A percentile compares a stretch with the other conserved stretches of the same genome.
Conservation (phyloP, 192 early-diverging fungal species). For the Coemansia sp. region DNA sequence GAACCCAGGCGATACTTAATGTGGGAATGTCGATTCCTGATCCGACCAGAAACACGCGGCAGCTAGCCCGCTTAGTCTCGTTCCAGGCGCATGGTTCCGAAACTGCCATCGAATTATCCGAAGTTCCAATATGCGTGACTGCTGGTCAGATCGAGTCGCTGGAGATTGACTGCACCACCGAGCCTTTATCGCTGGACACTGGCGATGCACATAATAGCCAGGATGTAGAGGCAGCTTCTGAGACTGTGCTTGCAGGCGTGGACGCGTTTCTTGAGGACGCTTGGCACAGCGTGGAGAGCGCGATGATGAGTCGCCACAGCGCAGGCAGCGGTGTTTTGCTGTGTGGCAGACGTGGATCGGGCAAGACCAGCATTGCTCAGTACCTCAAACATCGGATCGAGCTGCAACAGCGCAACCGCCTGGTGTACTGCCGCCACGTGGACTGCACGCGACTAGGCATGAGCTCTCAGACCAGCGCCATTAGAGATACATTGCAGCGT, state of each 20-base stretch:
- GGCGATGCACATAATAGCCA: background rate
- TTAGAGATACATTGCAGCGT: constrained; percentile 18
- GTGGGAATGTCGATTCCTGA: constrained; percentile 18
- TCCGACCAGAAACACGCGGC: background rate
- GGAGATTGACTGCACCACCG: constrained; percentile 11
- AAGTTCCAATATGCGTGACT: constrained; percentile 21
- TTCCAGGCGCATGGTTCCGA: constrained; percentile 5
- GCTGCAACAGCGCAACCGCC: constrained; percentile 15
- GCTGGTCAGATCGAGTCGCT: background rate
- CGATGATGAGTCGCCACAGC: constrained; percentile 14
- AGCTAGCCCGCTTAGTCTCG: constrained; percentile 13
- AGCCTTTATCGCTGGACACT: background rate
- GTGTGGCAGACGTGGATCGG: constrained; percentile 71
- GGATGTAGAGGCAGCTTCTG: background rate
- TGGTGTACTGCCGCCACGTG: constrained; percentile 30
- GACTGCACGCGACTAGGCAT: constrained; percentile 26
- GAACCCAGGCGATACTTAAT: constrained; percentile 2
- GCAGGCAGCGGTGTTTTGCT: constrained; percentile 58
- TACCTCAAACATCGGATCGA: constrained; percentile 27
- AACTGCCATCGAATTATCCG: background rate
- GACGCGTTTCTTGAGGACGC: constrained; percentile 25
- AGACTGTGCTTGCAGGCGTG: constrained; percentile 25
- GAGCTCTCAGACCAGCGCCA: constrained; percentile 13
- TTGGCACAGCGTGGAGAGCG: constrained; percentile 32
- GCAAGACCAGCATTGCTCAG: constrained; percentile 69